Evolutionary conservation across 23 red algal species (phyloP).

Genomic region (Chondrus crispus): DNA sequence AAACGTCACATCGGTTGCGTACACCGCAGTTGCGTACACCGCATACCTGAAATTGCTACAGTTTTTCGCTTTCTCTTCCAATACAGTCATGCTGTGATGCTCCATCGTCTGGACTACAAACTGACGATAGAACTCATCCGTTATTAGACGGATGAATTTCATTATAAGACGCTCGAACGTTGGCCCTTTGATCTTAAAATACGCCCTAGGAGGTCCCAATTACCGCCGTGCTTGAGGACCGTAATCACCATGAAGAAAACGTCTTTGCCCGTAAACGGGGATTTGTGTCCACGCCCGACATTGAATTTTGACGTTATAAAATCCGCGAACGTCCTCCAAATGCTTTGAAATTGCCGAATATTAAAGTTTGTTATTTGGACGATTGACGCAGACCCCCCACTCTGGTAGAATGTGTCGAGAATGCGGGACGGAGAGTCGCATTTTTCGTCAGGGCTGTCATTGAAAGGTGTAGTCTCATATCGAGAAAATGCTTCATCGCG

Average conservation of each 20-base stretch:
- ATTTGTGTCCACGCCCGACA: conserved; percentile 4
- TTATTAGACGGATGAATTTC: too few species aligned
- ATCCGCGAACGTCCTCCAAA: not conserved
- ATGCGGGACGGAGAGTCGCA: not conserved
- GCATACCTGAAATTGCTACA: too few species aligned
- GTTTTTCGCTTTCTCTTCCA: too few species aligned
- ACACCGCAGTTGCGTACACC: too few species aligned
- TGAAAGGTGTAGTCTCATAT: not conserved
- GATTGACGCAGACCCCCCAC: not conserved
- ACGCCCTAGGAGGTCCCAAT: not conserved
- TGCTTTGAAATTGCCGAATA: not conserved
- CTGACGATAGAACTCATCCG: too few species aligned
- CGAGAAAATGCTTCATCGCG: not conserved
- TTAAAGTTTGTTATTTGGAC: not conserved
- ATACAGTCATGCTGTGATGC: too few species aligned
- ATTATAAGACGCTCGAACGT: too few species aligned
- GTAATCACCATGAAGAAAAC: conserved; percentile 6
- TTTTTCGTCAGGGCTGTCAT: not conserved
- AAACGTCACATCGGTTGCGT: too few species aligned
- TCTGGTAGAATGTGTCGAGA: not conserved
- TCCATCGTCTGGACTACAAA: too few species aligned
- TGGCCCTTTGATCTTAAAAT: not conserved
- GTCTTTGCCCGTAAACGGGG: not conserved
- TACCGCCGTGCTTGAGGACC: not conserved
- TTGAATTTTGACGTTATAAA: not conserved